Conservation (phyloP, 192 early-diverging fungal species). For the Gamsiella multidivaricata region DNA sequence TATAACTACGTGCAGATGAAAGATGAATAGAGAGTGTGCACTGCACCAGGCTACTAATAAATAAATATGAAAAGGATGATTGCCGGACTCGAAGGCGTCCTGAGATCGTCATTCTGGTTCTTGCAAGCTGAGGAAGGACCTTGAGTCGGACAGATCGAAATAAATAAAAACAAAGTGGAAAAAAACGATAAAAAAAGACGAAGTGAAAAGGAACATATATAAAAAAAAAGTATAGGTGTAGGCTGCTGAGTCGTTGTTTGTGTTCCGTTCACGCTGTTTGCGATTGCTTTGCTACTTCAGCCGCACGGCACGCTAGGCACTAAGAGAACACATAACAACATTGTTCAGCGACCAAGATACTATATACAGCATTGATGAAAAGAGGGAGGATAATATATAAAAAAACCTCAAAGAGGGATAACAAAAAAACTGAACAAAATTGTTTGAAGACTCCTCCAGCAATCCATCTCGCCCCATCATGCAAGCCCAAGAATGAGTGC, state of each 20-base stretch:
- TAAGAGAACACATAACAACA: constrained; percentile 52
- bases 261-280: constrained; percentile 28
- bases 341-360: constrained; percentile 45
- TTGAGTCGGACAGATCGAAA: too few relatives aligned
- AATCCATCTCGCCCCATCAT: not conserved
- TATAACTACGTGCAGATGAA: too few relatives aligned
- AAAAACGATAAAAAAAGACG: constrained; percentile 9
- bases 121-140: not conserved
- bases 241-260: constrained; percentile 31
- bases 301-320: constrained; percentile 44
- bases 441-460: not conserved
- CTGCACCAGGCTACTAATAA: constrained; percentile 19
- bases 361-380: constrained; percentile 1
- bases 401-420: not conserved
- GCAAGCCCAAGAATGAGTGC: too few relatives aligned
- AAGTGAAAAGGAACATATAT: not conserved
- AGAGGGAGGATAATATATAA: not conserved
- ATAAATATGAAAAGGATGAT: constrained; percentile 1
- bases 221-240: not conserved
- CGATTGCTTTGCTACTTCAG: constrained; percentile 39
- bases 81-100: constrained; percentile 16
- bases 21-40: too few relatives aligned
- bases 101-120: constrained; percentile 9
- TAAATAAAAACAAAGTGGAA: constrained; percentile 1
- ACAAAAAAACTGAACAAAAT: not conserved